phyloP scores from a whole-genome alignment of 768 basidiomycete species.

The Suillus weaverae region DNA sequence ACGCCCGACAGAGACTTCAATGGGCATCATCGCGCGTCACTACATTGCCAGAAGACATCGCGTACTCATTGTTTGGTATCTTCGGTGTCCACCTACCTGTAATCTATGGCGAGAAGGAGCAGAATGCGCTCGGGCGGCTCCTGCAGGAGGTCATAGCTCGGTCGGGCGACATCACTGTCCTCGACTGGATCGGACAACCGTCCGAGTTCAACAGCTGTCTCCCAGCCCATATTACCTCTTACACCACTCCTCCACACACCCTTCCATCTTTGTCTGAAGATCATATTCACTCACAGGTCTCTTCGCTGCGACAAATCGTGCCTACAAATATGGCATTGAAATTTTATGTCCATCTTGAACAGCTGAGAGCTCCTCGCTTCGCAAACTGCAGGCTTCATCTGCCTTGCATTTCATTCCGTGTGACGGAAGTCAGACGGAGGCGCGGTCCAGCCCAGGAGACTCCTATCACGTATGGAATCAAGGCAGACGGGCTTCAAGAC shows the following conservation, averaged over 20 bases:
- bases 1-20: background rate
- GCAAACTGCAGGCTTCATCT: too few species aligned
- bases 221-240: background rate
- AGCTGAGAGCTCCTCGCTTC: too few species aligned
- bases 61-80: background rate
- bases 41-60: background rate
- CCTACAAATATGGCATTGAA: too few species aligned
- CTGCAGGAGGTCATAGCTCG: background rate
- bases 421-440: too few species aligned
- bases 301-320: too few species aligned
- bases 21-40: background rate
- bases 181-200: background rate
- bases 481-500: too few species aligned
- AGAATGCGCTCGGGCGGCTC: background rate
- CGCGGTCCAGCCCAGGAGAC: too few species aligned
- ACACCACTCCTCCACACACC: too few species aligned
- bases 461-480: too few species aligned
- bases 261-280: too few species aligned
- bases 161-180: background rate
- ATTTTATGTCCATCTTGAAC: too few species aligned
- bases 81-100: background rate
- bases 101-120: background rate
- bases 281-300: too few species aligned
- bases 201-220: background rate
- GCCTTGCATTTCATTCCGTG: slow-evolving; percentile 15